Evolutionary conservation across 2,329 filamentous ascomycete species (phyloP), one percentile per base, ranked within the genome.

Genomic region (Penicillium italicum): DNA sequence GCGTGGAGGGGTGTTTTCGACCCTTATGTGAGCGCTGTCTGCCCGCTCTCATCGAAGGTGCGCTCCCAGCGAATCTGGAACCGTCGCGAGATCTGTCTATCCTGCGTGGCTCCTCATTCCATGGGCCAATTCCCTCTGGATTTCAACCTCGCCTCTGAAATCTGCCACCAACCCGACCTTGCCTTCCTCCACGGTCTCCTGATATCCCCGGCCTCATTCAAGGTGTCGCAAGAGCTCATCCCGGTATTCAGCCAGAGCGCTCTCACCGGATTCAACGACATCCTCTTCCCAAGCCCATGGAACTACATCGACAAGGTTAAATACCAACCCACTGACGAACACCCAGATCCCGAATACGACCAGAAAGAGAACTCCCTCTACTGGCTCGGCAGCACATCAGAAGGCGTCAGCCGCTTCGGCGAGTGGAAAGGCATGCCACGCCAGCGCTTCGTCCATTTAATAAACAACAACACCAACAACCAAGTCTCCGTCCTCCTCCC

Each of bases 161-260:
- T 87, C 28, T 95, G 90, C 68, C 82, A 88, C 57, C 90, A 94
- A 66, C 87, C 90, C 1, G 90, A 94, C 60, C 76, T 93, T 31
- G 82, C 84, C 28, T 80, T 86, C 58, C 78, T 93, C 1, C 89
- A 93, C 64, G 87, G 89, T 40, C 85, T 93, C 66, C 85, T 89
- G 68, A 78, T 89, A 38, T 84, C 82, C 0, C 82, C 87, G 0
- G 82, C 87, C 8, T 78, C 82, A 0, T 78, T 84, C 59, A 82
- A 83, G 46, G 82, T 85, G 0, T 81, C 87, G 1, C 81, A 84
- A 58, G 79, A 86, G 20, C 78, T 94, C 4, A 73, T 88, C 2
- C 90, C 90, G 0, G 77, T 94, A 11, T 94, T 94, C 73, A 89
- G 89, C 59, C 81, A 88, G 55, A 86, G 85, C 46, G 91, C 90